A percentile compares a stretch with the other conserved stretches of the same genome.
Evolutionary conservation across 768 basidiomycete species (phyloP).

Genomic region (Russula lepida): DNA sequence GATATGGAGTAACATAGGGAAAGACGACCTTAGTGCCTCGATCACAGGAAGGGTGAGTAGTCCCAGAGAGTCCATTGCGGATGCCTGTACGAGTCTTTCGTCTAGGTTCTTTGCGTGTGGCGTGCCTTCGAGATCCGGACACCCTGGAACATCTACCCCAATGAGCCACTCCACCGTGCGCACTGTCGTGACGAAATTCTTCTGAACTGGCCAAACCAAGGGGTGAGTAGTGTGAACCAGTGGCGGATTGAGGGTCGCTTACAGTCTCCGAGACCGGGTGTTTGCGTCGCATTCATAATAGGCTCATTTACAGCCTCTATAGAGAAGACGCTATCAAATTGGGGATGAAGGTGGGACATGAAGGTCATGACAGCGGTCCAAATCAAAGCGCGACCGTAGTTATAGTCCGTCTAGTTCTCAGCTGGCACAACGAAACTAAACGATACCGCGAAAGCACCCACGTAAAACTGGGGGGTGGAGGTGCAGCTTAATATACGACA

Average conservation of each 20-base stretch:
- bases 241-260: slow-evolving; percentile 22
- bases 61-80: not conserved
- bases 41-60: not conserved
- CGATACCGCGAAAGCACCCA: slow-evolving; percentile 26
- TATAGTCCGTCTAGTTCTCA: slow-evolving; percentile 46
- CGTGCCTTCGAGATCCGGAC: not conserved
- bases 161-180: slow-evolving; percentile 15
- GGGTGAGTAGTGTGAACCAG: not conserved
- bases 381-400: slow-evolving; percentile 70
- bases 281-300: slow-evolving; percentile 58
- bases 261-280: slow-evolving; percentile 68
- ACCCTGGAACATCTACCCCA: slow-evolving; percentile 1
- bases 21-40: slow-evolving; percentile 1
- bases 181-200: not conserved
- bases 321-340: slow-evolving; percentile 54
- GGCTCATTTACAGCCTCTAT: slow-evolving; percentile 77
- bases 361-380: slow-evolving; percentile 78
- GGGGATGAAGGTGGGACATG: slow-evolving; percentile 59
- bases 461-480: slow-evolving; percentile 62
- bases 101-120: not conserved
- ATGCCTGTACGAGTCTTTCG: not conserved
- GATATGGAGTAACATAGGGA: slow-evolving; percentile 3
- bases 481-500: slow-evolving; percentile 45
- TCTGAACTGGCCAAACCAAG: not conserved
- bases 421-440: not conserved